These are phyloP conservation scores for Anisodus acutangulus DNA, from an alignment of 257 asterid genomes.

Conservation along the genomic window DNA sequence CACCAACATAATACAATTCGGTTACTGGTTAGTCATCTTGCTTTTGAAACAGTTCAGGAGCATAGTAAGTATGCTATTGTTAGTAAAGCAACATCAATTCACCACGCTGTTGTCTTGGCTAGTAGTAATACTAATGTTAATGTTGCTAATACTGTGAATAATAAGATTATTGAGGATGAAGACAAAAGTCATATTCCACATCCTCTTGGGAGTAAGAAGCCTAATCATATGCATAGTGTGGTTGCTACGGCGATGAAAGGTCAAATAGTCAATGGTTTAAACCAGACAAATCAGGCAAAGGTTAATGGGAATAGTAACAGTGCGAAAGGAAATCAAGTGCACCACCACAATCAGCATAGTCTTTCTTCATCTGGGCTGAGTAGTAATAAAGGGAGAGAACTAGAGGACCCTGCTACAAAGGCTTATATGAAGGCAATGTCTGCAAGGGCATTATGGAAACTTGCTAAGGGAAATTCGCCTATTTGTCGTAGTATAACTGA, in stretches of 20 bases:
- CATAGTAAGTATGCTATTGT: neutral
- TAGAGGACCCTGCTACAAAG: constrained; percentile 41
- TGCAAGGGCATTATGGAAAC: constrained; percentile 40
- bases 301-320: constrained; percentile 29
- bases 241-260: constrained; percentile 38
- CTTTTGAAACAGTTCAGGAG: constrained; percentile 11
- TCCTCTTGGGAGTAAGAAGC: constrained; percentile 38
- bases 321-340: constrained; percentile 29
- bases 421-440: constrained; percentile 42
- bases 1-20: constrained; percentile 17
- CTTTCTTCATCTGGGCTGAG: constrained; percentile 28
- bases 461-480: constrained; percentile 37
- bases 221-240: constrained; percentile 36
- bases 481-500: constrained; percentile 43
- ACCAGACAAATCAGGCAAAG: constrained; percentile 25
- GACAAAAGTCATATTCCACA: constrained; percentile 24
- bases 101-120: constrained; percentile 23
- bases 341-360: constrained; percentile 35
- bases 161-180: constrained; percentile 38
- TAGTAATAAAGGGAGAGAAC: constrained; percentile 33
- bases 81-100: constrained; percentile 15
- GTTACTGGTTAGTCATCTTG: constrained; percentile 23
- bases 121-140: neutral
- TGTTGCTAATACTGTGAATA: neutral
- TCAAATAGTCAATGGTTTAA: constrained; percentile 9